A percentile compares a stretch with the other conserved stretches of the same genome.
phyloP scores from a whole-genome alignment of 78 protist genomes.

The Acrasis kona region DNA sequence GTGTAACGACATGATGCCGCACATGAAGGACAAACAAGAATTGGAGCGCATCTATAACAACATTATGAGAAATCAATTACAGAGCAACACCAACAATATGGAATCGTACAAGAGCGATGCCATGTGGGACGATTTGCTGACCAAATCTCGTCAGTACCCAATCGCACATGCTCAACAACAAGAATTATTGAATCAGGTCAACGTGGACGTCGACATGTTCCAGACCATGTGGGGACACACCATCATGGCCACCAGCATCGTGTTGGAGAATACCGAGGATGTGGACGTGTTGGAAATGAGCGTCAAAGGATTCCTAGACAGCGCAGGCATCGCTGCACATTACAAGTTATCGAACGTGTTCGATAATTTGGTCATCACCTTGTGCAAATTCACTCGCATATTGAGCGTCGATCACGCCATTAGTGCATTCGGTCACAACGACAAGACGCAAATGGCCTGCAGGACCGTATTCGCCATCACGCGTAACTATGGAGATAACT shows the following conservation, averaged over 20 bases:
- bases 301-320: slow-evolving; percentile 37
- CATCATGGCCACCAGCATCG: slow-evolving; percentile 26
- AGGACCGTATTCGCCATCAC: slow-evolving; percentile 37
- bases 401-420: neutral
- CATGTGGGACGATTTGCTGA: neutral
- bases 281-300: slow-evolving; percentile 20
- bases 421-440: slow-evolving; percentile 32
- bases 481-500: slow-evolving; percentile 27
- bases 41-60: neutral
- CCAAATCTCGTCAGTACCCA: neutral
- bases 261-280: slow-evolving; percentile 16
- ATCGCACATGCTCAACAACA: neutral
- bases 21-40: neutral
- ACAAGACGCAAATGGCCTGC: slow-evolving; percentile 50
- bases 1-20: neutral
- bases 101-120: neutral
- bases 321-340: slow-evolving; percentile 39
- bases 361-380: slow-evolving; percentile 30
- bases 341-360: slow-evolving; percentile 17
- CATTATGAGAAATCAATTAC: neutral
- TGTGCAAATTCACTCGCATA: slow-evolving; percentile 28
- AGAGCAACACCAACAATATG: neutral
- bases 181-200: neutral
- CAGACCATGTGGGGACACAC: slow-evolving; percentile 14
- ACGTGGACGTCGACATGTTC: slow-evolving; percentile 29